A percentile compares a stretch with the other conserved stretches of the same genome.
These are phyloP conservation scores for Monosporascus sp. DNA, from an alignment of 2,329 filamentous ascomycete species.

Conservation along the genomic window DNA sequence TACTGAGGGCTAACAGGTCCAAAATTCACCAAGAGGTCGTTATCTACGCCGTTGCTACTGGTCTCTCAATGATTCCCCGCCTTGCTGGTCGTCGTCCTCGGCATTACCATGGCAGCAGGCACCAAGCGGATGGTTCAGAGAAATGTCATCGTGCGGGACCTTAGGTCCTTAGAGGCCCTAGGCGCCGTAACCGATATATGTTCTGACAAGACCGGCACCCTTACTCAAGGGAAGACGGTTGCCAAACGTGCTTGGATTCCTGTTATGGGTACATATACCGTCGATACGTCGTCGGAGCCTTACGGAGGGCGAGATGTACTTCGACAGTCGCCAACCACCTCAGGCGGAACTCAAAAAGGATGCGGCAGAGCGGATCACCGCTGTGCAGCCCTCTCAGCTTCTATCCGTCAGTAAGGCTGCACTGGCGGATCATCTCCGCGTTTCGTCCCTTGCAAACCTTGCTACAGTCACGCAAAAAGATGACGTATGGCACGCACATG, in stretches of 20 bases:
- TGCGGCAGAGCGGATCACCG: conserved; percentile 15
- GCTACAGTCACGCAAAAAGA: conserved; percentile 42
- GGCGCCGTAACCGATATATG: conserved; percentile 56
- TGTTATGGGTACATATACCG: conserved; percentile 50
- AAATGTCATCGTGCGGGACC: conserved; percentile 54
- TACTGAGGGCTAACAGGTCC: conserved; percentile 60
- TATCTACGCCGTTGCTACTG: conserved; percentile 56
- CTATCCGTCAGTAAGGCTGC: conserved; percentile 36
- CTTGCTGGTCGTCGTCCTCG: conserved; percentile 60
- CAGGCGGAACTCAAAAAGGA: conserved; percentile 26
- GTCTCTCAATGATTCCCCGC: conserved; percentile 59
- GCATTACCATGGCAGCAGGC: conserved; percentile 59
- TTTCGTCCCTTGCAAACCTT: conserved; percentile 54
- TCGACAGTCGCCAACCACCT: conserved; percentile 32
- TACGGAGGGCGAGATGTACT: conserved; percentile 42
- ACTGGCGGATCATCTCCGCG: conserved; percentile 51
- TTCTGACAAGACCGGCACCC: conserved; percentile 54
- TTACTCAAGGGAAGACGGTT: conserved; percentile 62
- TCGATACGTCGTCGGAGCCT: conserved; percentile 50
- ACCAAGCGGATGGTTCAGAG: conserved; percentile 54
- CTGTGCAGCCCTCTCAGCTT: conserved; percentile 27
- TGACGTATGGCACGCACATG: conserved; percentile 53
- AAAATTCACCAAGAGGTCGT: conserved; percentile 53
- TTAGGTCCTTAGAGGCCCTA: conserved; percentile 54
- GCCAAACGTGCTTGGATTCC: conserved; percentile 56